Evolutionary conservation across 2,329 filamentous ascomycete genomes (phyloP), one percentile per base, ranked within the genome.

Genomic region (Diplodia seriata): DNA sequence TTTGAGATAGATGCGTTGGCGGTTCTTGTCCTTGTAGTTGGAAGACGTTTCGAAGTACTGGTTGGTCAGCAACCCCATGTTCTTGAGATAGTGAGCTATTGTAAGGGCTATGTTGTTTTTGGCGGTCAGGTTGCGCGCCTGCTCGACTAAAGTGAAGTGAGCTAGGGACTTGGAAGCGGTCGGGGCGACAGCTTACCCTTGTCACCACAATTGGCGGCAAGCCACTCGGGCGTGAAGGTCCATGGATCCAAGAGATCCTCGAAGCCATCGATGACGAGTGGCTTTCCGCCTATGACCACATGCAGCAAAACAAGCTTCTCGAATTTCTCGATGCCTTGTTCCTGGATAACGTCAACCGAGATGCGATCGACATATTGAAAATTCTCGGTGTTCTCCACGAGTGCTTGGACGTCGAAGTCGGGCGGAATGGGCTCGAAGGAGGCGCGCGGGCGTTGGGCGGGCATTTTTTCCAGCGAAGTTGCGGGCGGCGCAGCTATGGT

Each of bases 351-450:
- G 38, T 91, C 85, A 70, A 88, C 90, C 5, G 90, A 90, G 43
- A 98, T 91, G 59, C 93, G 89, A 62, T 91, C 87, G 8, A 91
- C 94, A 87, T 91, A 95, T 78, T 93, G 89, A 75, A 99, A 97
- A 75, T 97, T 97, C 2, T 89, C 85, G 0, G 90, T 91, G 9
- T 86, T 85, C 68, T 95, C 90, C 18, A 98, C 92, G 1, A 98
- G 84, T 0, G 82, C 81, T 49, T 87, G 82, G 18, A 98, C 83
- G 76, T 98, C 90, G 68, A 98, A 87, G 74, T 94, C 88, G 0
- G 94, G 94, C 0, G 93, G 87, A 56, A 98, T 91, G 1, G 94
- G 94, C 78, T 97, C 93, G 78, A 98, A 98, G 63, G 93, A 92
- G 18, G 93, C 93, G 75, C 93, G 90, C 0, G 92, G 92, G 73